Conservation (phyloP, 495 filamentous ascomycete species). For the Tuber indicum region DNA sequence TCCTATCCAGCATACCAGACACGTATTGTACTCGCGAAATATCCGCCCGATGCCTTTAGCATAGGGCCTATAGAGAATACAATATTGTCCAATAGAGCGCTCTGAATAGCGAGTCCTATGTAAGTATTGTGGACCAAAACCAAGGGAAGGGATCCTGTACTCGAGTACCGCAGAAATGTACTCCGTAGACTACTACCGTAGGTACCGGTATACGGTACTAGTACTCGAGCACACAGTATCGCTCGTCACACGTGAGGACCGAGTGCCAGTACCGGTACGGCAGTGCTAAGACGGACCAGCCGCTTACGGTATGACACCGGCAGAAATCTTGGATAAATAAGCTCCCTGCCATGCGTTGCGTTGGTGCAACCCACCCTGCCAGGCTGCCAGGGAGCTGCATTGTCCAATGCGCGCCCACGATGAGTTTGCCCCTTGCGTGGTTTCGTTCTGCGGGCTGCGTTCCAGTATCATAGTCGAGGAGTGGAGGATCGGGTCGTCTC, state of each 20-base stretch:
- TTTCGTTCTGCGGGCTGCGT: neutral
- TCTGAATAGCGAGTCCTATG: neutral
- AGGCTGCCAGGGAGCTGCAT: neutral
- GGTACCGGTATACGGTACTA: too few species aligned
- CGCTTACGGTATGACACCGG: too few species aligned
- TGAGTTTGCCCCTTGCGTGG: neutral
- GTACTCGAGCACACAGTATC: too few species aligned
- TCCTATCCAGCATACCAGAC: neutral
- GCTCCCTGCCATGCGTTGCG: neutral
- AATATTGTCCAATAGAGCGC: neutral
- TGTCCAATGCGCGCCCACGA: neutral
- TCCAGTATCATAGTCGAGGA: too few species aligned
- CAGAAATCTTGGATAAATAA: neutral
- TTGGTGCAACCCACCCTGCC: neutral
- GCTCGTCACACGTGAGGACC: too few species aligned
- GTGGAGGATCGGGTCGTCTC: neutral
- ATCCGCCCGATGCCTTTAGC: neutral
- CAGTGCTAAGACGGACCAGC: too few species aligned
- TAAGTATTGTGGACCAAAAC: neutral
- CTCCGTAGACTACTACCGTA: too few species aligned
- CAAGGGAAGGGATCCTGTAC: too few species aligned
- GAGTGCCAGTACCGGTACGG: too few species aligned
- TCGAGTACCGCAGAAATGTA: too few species aligned
- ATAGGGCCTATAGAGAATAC: neutral
- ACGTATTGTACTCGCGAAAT: neutral